Conservation (phyloP, 192 early-diverging fungal species). For the Coemansia sp. region DNA sequence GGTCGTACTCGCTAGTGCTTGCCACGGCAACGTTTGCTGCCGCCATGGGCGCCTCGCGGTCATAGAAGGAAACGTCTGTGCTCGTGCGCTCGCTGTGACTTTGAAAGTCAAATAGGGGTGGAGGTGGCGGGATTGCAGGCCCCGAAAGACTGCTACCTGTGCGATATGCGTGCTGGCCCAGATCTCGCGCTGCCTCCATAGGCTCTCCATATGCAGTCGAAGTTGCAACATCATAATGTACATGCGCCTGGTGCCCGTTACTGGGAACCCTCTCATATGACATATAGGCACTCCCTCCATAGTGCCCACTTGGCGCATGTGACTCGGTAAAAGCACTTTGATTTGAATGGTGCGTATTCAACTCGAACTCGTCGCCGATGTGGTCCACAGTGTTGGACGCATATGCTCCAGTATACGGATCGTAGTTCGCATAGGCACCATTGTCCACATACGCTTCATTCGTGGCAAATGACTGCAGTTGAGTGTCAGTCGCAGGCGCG, state of each 20-base stretch:
- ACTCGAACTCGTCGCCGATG: not conserved
- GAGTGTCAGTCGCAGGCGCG: not conserved
- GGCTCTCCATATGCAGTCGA: not conserved
- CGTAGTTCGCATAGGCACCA: slow-evolving; percentile 1
- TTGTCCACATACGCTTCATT: not conserved
- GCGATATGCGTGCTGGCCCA: slow-evolving; percentile 3
- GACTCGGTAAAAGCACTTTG: not conserved
- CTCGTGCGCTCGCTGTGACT: slow-evolving; percentile 30
- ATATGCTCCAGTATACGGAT: not conserved
- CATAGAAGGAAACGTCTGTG: slow-evolving; percentile 24
- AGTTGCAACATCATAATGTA: not conserved
- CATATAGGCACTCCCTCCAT: not conserved
- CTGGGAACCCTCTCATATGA: not conserved
- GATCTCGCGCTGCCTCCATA: not conserved
- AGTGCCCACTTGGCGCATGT: not conserved
- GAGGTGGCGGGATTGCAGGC: slow-evolving; percentile 5
- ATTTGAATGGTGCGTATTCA: not conserved
- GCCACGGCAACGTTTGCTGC: not conserved
- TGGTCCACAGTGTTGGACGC: not conserved
- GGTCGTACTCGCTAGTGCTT: not conserved
- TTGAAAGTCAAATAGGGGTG: slow-evolving; percentile 9
- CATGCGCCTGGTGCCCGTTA: not conserved
- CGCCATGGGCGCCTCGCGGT: not conserved
- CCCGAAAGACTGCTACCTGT: slow-evolving; percentile 15
- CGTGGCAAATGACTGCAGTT: not conserved